Percentiles rank a stretch among this genome's conserved stretches.
Evolutionary conservation across 495 filamentous ascomycete genomes (phyloP).

Genomic region (Talaromyces thailandensis): DNA sequence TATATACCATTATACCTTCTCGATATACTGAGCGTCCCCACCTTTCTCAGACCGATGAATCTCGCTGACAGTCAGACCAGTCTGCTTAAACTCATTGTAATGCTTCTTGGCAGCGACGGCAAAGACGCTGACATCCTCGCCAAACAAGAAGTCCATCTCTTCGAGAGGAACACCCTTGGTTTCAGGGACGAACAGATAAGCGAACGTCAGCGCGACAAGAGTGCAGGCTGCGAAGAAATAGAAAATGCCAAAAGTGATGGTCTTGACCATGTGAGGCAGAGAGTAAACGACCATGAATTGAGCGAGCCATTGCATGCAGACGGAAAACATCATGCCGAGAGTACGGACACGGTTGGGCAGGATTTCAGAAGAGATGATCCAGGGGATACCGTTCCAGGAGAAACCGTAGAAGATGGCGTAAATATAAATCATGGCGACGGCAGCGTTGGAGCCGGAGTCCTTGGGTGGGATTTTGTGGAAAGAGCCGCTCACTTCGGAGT

Average conservation of each 20-base stretch:
- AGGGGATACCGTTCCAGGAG: slow-evolving; percentile 53
- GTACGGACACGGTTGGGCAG: slow-evolving; percentile 34
- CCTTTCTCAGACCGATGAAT: slow-evolving; percentile 4
- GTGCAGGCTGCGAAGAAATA: slow-evolving; percentile 29
- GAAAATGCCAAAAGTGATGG: slow-evolving; percentile 41
- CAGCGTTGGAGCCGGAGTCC: slow-evolving; percentile 40
- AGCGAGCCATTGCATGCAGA: slow-evolving; percentile 31
- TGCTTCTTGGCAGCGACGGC: neutral
- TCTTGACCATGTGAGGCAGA: slow-evolving; percentile 34
- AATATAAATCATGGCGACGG: slow-evolving; percentile 57
- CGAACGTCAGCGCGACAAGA: slow-evolving; percentile 38
- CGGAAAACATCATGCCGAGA: slow-evolving; percentile 39
- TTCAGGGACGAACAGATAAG: slow-evolving; percentile 54
- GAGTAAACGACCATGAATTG: slow-evolving; percentile 34
- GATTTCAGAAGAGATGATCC: slow-evolving; percentile 43
- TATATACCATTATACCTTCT: neutral
- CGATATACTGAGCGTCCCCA: neutral
- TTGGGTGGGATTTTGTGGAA: slow-evolving; percentile 19
- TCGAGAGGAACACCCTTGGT: slow-evolving; percentile 44
- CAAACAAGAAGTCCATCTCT: slow-evolving; percentile 31
- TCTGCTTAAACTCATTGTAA: neutral
- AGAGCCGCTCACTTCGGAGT: slow-evolving; percentile 46
- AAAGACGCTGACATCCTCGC: neutral
- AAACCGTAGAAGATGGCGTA: slow-evolving; percentile 60
- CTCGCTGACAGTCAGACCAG: neutral